phyloP scores from a whole-genome alignment of 768 basidiomycete genomes.

The Rubroboletus satanas region DNA sequence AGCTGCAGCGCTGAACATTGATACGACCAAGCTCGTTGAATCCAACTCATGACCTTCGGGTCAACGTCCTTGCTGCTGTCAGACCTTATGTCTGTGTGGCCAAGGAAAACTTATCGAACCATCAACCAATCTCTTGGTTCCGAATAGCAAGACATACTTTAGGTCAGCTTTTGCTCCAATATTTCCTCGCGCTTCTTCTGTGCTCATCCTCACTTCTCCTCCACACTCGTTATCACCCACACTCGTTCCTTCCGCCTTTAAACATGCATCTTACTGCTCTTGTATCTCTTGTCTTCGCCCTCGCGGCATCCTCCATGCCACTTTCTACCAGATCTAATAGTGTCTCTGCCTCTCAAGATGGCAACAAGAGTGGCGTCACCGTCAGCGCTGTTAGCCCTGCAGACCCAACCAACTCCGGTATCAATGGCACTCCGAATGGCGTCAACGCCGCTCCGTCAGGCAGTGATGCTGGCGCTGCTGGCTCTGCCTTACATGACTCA shows the following conservation, averaged over 20 bases:
- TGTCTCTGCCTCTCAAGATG: not conserved
- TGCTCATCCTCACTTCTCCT: not conserved
- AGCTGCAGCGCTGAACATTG: not conserved
- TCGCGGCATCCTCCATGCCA: conserved; percentile 8
- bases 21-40: not conserved
- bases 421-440: too few species aligned
- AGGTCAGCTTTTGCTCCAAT: not conserved
- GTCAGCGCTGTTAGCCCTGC: too few species aligned
- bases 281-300: conserved; percentile 6
- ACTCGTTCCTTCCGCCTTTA: not conserved
- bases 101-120: not conserved
- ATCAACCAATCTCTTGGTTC: not conserved
- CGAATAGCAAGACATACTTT: not conserved
- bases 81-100: not conserved
- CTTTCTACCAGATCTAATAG: not conserved
- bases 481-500: too few species aligned
- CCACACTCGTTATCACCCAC: conserved; percentile 3
- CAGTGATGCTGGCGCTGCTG: too few species aligned
- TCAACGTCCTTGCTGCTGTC: not conserved
- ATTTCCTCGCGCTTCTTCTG: not conserved
- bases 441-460: too few species aligned
- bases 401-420: too few species aligned
- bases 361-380: too few species aligned
- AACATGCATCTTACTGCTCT: conserved; percentile 11
- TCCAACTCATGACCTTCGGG: not conserved